A percentile compares a stretch with the other conserved stretches of the same genome.
Evolutionary conservation across 495 filamentous ascomycete species (phyloP).

Genomic region (Lophium mytilinum): DNA sequence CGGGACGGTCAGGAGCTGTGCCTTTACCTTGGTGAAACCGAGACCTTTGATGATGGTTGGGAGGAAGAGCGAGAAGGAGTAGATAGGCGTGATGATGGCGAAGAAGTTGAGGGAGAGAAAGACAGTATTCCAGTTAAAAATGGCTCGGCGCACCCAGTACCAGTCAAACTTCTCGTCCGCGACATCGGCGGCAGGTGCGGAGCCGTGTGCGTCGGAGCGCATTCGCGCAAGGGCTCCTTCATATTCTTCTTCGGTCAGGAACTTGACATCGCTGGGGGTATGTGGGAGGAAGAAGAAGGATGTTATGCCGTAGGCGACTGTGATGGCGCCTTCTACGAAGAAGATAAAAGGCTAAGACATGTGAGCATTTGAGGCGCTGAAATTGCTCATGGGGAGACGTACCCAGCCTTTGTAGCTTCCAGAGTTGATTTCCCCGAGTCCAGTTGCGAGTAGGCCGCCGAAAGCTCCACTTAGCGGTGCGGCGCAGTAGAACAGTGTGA

Average conservation of each 20-base stretch:
- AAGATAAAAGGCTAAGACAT: constrained; percentile 8
- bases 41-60: constrained; percentile 72
- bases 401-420: constrained; percentile 39
- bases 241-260: constrained; percentile 35
- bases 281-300: constrained; percentile 41
- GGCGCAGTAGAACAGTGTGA: constrained; percentile 55
- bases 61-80: constrained; percentile 85
- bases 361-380: constrained; percentile 22
- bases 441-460: constrained; percentile 54
- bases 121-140: constrained; percentile 39
- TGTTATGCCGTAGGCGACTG: constrained; percentile 36
- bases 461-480: constrained; percentile 57
- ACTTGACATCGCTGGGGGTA: constrained; percentile 37
- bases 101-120: constrained; percentile 37
- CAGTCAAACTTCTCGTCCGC: constrained; percentile 41
- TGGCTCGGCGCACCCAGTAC: constrained; percentile 37
- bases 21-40: constrained; percentile 59
- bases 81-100: constrained; percentile 53
- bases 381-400: constrained; percentile 34
- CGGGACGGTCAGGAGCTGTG: constrained; percentile 80
- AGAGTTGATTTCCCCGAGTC: constrained; percentile 35
- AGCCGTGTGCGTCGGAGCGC: constrained; percentile 37
- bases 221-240: constrained; percentile 34
- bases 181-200: constrained; percentile 31
- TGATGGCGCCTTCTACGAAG: constrained; percentile 38